Conservation (phyloP, 2,329 filamentous ascomycete species). For the Colletotrichum godetiae region DNA sequence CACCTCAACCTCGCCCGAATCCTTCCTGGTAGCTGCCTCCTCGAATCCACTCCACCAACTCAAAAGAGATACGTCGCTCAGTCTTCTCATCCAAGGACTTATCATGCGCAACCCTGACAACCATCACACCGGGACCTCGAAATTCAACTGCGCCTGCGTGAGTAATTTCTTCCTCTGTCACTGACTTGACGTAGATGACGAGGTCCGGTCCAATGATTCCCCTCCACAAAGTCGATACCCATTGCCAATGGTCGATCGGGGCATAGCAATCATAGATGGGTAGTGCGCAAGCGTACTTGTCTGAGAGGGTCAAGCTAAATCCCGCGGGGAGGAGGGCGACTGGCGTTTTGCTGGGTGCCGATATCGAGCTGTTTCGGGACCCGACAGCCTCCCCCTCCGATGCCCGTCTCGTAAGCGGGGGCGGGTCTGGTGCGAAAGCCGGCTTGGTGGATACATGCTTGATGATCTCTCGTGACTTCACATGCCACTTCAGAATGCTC, state of each 20-base stretch:
- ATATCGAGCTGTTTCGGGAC: slow-evolving; percentile 13
- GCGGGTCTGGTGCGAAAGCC: slow-evolving; percentile 14
- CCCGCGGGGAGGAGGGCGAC: slow-evolving; percentile 81
- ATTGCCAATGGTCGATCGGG: slow-evolving; percentile 94
- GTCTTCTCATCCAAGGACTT: slow-evolving; percentile 73
- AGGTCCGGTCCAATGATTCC: slow-evolving; percentile 86
- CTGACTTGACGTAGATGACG: slow-evolving; percentile 72
- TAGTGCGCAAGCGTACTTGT: slow-evolving; percentile 78
- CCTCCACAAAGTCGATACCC: slow-evolving; percentile 95
- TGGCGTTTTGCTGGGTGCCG: slow-evolving; percentile 58
- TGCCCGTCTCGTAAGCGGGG: slow-evolving; percentile 22
- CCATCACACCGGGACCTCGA: slow-evolving; percentile 62
- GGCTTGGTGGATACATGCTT: slow-evolving; percentile 54
- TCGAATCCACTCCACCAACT: slow-evolving; percentile 85
- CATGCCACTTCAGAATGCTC: slow-evolving; percentile 79
- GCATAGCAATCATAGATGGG: slow-evolving; percentile 83
- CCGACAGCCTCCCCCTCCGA: slow-evolving; percentile 26
- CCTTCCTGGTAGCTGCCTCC: slow-evolving; percentile 54
- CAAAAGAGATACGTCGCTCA: slow-evolving; percentile 82
- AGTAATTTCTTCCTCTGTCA: slow-evolving; percentile 48
- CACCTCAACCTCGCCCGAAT: slow-evolving; percentile 22
- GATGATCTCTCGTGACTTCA: slow-evolving; percentile 77
- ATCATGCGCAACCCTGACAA: slow-evolving; percentile 60
- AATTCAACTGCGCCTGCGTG: slow-evolving; percentile 66
- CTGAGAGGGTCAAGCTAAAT: slow-evolving; percentile 83